A percentile compares a stretch with the other conserved stretches of the same genome.
phyloP scores from a whole-genome alignment of 1,284 basidiomycete species.

The Malassezia vespertilionis region DNA sequence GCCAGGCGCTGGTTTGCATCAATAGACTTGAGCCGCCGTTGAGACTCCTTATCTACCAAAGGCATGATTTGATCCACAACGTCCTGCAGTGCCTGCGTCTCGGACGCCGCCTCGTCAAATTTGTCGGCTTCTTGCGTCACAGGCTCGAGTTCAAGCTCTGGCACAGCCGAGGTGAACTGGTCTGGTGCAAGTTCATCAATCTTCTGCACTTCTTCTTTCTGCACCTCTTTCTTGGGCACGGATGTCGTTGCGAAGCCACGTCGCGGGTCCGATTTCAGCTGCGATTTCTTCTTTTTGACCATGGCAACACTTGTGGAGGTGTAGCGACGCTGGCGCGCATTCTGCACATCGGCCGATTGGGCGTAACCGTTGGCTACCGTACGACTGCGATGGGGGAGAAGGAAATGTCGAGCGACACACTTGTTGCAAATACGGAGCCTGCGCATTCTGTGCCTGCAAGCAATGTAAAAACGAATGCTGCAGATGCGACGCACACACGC shows the following conservation, averaged over 20 bases:
- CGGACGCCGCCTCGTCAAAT: constrained; percentile 32
- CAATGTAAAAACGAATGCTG: background rate
- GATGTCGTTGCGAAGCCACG: constrained; percentile 52
- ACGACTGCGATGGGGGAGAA: constrained; percentile 1
- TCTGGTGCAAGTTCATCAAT: background rate
- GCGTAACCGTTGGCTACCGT: background rate
- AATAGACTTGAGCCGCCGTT: constrained; percentile 58
- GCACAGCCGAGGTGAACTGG: background rate
- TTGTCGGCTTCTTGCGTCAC: background rate
- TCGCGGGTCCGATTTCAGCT: constrained; percentile 34
- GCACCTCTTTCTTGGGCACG: constrained; percentile 61
- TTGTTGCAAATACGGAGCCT: no score
- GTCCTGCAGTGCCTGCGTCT: constrained; percentile 42
- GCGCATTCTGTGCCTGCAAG: no score
- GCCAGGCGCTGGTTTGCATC: constrained; percentile 72
- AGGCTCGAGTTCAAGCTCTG: background rate
- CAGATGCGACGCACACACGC: background rate
- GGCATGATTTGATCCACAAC: constrained; percentile 66
- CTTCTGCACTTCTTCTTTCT: background rate
- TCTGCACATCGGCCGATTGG: constrained; percentile 1
- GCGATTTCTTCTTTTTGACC: constrained; percentile 40
- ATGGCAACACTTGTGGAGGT: constrained; percentile 6
- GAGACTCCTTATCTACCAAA: constrained; percentile 76
- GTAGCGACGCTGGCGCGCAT: no score
- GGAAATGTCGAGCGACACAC: background rate